A percentile compares a stretch with the other conserved stretches of the same genome.
These are phyloP conservation scores for Magnusiomyces sp. DNA, from an alignment of 1,139 yeast genomes.

Conservation along the genomic window DNA sequence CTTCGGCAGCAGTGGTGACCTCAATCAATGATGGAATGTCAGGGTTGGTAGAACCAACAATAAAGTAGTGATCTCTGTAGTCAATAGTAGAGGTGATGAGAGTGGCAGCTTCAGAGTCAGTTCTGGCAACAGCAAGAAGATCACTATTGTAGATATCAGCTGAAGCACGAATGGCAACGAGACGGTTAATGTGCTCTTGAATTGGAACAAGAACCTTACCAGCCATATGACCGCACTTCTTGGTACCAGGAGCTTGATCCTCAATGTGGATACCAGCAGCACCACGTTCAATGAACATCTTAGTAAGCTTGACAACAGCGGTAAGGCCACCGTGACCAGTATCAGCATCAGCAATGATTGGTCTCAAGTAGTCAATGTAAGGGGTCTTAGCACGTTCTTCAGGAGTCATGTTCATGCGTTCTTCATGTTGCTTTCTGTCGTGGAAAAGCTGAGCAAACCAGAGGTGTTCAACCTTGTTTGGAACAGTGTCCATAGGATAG, in stretches of 20 bases:
- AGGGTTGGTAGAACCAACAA: constrained; percentile 87
- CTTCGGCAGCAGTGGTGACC: constrained; percentile 76
- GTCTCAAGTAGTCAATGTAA: constrained; percentile 76
- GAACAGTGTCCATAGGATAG: constrained; percentile 97
- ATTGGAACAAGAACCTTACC: constrained; percentile 97
- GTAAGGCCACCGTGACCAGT: constrained; percentile 99
- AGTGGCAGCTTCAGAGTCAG: constrained; percentile 97
- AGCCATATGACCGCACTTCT: constrained; percentile 98
- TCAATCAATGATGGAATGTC: constrained; percentile 64
- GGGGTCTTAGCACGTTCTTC: constrained; percentile 53
- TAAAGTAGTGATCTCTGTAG: constrained; percentile 86
- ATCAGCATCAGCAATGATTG: constrained; percentile 95
- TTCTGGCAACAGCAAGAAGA: constrained; percentile 83
- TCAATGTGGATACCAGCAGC: constrained; percentile 98
- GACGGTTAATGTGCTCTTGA: constrained; percentile 91
- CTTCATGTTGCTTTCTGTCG: constrained; percentile 93
- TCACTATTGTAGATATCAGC: constrained; percentile 91
- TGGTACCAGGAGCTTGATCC: constrained; percentile 98
- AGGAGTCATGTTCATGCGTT: constrained; percentile 53
- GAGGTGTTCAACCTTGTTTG: constrained; percentile 94
- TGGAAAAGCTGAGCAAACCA: constrained; percentile 97
- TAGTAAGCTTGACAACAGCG: constrained; percentile 90
- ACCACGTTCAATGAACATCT: constrained; percentile 94
- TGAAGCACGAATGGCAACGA: constrained; percentile 89
- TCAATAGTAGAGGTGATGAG: constrained; percentile 89